Evolutionary conservation across 2,329 filamentous ascomycete species (phyloP).

Genomic region (Hymenoscyphus infarciens): DNA sequence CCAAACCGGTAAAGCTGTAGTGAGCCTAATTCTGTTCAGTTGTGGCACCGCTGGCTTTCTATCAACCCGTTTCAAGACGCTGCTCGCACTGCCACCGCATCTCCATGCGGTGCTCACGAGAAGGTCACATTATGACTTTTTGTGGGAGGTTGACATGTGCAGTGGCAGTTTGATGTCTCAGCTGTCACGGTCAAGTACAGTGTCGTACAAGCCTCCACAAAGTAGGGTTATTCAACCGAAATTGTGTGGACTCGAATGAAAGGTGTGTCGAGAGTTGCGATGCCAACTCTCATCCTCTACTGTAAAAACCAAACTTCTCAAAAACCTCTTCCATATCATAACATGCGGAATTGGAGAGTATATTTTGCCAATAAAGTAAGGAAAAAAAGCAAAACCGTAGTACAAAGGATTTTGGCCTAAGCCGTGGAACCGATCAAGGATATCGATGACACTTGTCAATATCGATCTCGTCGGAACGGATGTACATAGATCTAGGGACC

Average conservation of each 20-base stretch:
- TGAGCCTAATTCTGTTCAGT: slow-evolving; percentile 4
- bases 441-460: neutral
- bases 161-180: slow-evolving; percentile 3
- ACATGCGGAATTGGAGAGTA: neutral
- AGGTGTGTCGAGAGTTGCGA: neutral
- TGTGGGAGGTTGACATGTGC: slow-evolving; percentile 11
- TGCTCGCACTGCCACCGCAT: slow-evolving; percentile 9
- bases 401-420: neutral
- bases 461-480: neutral
- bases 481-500: neutral
- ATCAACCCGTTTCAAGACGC: slow-evolving; percentile 8
- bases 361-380: neutral
- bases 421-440: neutral
- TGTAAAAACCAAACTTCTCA: neutral
- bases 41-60: slow-evolving; percentile 6
- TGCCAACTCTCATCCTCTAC: neutral
- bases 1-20: neutral
- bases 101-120: slow-evolving; percentile 16
- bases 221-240: slow-evolving; percentile 8
- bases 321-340: neutral
- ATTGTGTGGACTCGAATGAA: slow-evolving; percentile 3
- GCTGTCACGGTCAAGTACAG: slow-evolving; percentile 13
- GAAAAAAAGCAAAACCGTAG: neutral
- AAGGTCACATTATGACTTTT: slow-evolving; percentile 10
- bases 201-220: slow-evolving; percentile 5